Conservation (phyloP, 2,329 filamentous ascomycete genomes). For the Fusarium goolgardi region DNA sequence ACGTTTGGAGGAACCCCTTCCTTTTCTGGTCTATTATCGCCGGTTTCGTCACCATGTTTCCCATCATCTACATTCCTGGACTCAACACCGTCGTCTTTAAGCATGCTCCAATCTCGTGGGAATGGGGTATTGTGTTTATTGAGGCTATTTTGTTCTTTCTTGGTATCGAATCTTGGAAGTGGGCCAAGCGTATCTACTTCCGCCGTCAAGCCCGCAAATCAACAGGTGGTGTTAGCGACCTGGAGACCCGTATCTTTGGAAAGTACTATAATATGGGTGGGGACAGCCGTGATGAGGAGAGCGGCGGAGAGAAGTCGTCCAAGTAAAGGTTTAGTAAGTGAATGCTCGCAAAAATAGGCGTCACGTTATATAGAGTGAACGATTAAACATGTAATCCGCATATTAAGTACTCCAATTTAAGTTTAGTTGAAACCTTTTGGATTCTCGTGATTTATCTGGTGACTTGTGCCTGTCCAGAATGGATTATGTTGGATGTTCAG, state of each 20-base stretch:
- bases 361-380: not conserved
- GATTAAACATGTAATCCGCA: not conserved
- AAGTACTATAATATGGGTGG: slow-evolving; percentile 46
- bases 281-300: slow-evolving; percentile 39
- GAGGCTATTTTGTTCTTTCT: slow-evolving; percentile 66
- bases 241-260: slow-evolving; percentile 52
- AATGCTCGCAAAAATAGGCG: not conserved
- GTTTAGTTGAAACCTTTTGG: not conserved
- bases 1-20: slow-evolving; percentile 77
- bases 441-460: not conserved
- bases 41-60: slow-evolving; percentile 60
- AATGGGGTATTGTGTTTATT: slow-evolving; percentile 70
- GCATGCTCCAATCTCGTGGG: slow-evolving; percentile 68
- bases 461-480: not conserved
- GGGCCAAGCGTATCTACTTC: slow-evolving; percentile 62
- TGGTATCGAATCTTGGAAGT: slow-evolving; percentile 70
- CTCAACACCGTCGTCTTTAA: slow-evolving; percentile 69
- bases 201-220: slow-evolving; percentile 48
- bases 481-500: not conserved
- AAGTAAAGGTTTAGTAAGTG: slow-evolving; percentile 8
- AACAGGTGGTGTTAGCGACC: slow-evolving; percentile 38
- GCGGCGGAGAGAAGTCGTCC: slow-evolving; percentile 11
- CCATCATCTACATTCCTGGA: slow-evolving; percentile 67
- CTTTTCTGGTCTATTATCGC: slow-evolving; percentile 70
- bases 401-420: slow-evolving; percentile 1